Evolutionary conservation across 345 rosid genomes (phyloP), one percentile per base, ranked within the genome.

Genomic region (Eucalyptus sp.): DNA sequence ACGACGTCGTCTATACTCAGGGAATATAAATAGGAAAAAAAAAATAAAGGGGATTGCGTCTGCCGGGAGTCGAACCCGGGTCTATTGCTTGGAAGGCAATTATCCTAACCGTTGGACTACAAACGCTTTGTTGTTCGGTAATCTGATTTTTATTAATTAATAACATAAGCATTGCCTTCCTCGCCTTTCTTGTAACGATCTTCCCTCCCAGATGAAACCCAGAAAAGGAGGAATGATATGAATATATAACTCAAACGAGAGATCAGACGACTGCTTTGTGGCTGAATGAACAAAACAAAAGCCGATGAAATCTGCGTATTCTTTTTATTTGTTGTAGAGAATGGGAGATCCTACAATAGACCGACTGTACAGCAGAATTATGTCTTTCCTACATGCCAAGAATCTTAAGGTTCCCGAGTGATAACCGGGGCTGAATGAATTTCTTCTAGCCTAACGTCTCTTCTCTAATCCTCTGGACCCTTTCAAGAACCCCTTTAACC

Each of bases 21-120:
- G 24, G 83, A 37, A 37, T 0, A 76, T 0, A 22, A 76, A 18
- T 18, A 37, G 22, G 18, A 5, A 76, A 18, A 7, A 5, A 41
- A 37, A 10, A 10, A 1, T 37, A 0, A 9, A 20, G 1, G 1
- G 8, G 0, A 76, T 6, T 95, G 97, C 95, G 97, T 95, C 87
- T 94, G 95, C 96, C 98, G 95, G 96, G 95, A 95, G 96, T 95
- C 97, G 97, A 95, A 95, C 95, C 97, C 95, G 95, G 96, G 94
- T 94, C 95, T 96, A 94, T 95, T 95, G 94, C 93, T 95, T 95
- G 96, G 97, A 94, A 95, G 98, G 94, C 96, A 95, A 95, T 93
- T 94, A 96, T 96, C 97, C 96, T 96, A 91, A 94, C 97, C 96
- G 94, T 95, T 94, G 99, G 95, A 95, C 97, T 94, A 95, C 97